Evolutionary conservation across 2,329 filamentous ascomycete species (phyloP), one percentile per base, ranked within the genome.

Genomic region (Colletotrichum chlorophyti): DNA sequence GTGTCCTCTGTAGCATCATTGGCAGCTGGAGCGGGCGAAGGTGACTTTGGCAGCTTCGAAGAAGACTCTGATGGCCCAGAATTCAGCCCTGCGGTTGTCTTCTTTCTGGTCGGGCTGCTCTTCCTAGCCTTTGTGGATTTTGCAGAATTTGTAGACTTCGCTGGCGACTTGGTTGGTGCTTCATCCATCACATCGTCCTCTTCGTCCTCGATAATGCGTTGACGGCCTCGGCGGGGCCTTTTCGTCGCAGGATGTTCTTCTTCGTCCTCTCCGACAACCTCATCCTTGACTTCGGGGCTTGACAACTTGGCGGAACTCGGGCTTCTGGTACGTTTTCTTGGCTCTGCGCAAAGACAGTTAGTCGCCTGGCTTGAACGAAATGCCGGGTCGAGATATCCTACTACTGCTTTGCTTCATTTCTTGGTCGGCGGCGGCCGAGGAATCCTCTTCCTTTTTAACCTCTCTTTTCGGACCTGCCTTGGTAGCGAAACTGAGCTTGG

Each of bases 401-500:
- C 42, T 59, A 2, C 27, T 29, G 23, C 74, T 65, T 63, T 73
- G 69, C 5, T 70, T 66, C 38, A 77, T 75, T 58, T 77, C 75
- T 50, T 77, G 76, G 6, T 66, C 63, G 43, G 65, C 70, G 35
- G 37, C 66, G 48, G 67, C 58, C 43, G 21, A 53, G 32, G 60
- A 66, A 47, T 63, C 65, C 60, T 73, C 70, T 42, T 70, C 62
- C 65, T 75, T 76, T 61, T 69, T 71, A 17, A 66, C 32, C 3
- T 72, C 69, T 21, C 63, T 46, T 58, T 73, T 72, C 45, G 67
- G 69, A 19, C 65, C 23, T 1, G 69, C 64, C 68, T 85, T 86
- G 45, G 85, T 87, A 31, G 87, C 86, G 69, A 96, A 96, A 0
- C 89, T 83, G 34, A 96, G 77, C 65, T 88, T 95, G 1, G 91